Conservation (phyloP, 2,329 filamentous ascomycete genomes). For the Chalara sp. region DNA sequence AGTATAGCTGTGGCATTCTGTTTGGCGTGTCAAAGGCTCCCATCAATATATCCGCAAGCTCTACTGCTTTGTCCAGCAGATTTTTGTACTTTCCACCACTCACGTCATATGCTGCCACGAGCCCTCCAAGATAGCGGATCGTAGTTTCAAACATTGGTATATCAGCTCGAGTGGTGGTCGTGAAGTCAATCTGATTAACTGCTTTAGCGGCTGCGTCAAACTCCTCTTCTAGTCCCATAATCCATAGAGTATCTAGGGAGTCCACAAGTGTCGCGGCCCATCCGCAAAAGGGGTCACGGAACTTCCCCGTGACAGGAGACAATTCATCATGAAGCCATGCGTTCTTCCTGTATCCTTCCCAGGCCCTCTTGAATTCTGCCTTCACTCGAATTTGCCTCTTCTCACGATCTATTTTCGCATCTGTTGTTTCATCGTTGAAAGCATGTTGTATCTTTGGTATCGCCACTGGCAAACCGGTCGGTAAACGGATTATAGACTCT, state of each 20-base stretch:
- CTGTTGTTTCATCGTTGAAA: conserved; percentile 60
- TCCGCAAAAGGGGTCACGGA: conserved; percentile 78
- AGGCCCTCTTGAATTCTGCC: conserved; percentile 68
- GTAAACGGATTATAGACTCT: conserved; percentile 67
- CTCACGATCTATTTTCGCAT: conserved; percentile 54
- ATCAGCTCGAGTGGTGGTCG: conserved; percentile 54
- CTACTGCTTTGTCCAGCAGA: conserved; percentile 63
- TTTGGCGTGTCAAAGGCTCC: conserved; percentile 82
- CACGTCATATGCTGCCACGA: conserved; percentile 82
- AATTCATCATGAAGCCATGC: conserved; percentile 89
- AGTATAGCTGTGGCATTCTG: conserved; percentile 80
- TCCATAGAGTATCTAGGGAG: conserved; percentile 76
- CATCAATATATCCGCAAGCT: conserved; percentile 65
- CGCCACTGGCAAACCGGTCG: conserved; percentile 59
- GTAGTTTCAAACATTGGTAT: conserved; percentile 92
- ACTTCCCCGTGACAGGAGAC: conserved; percentile 59
- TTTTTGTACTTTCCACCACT: conserved; percentile 62
- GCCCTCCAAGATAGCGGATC: conserved; percentile 83
- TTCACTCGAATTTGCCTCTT: conserved; percentile 62
- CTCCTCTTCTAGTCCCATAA: conserved; percentile 72
- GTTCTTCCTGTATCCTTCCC: conserved; percentile 71
- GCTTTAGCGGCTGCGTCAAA: conserved; percentile 71
- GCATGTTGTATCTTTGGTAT: conserved; percentile 72
- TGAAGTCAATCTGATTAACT: conserved; percentile 75
- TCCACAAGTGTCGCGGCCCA: conserved; percentile 89